A percentile compares a stretch with the other conserved stretches of the same genome.
Evolutionary conservation across 129 eudicot species (phyloP).

Genomic region (Helichrysum umbraculigerum): DNA sequence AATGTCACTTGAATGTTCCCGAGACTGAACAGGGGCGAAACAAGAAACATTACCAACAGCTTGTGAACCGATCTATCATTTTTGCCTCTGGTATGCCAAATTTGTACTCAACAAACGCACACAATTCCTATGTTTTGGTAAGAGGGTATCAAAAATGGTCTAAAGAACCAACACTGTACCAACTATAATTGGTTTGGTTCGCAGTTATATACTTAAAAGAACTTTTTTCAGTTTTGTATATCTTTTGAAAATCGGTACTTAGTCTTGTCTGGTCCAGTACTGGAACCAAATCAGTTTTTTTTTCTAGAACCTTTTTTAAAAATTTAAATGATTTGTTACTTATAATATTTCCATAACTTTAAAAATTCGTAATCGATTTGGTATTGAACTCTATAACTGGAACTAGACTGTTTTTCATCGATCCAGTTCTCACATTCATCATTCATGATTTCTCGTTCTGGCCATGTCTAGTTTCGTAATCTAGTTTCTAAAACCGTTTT

Average conservation of each 20-base stretch:
- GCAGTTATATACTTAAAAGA: background rate
- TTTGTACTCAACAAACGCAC: slow-evolving; percentile 6
- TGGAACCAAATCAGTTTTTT: background rate
- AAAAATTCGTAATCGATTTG: background rate
- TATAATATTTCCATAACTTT: background rate
- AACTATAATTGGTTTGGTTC: background rate
- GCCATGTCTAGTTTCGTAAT: background rate
- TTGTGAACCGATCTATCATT: slow-evolving; percentile 61
- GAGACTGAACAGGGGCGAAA: slow-evolving; percentile 75
- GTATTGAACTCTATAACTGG: background rate
- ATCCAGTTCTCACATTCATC: background rate
- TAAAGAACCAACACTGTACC: background rate
- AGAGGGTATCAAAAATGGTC: background rate
- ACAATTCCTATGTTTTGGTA: background rate
- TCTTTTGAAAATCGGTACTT: background rate
- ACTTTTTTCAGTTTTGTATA: background rate
- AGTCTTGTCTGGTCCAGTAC: background rate
- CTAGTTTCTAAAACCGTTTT: background rate
- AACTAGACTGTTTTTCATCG: background rate
- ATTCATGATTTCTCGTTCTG: background rate
- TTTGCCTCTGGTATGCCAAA: slow-evolving; percentile 57
- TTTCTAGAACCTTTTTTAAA: background rate
- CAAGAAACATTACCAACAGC: slow-evolving; percentile 60
- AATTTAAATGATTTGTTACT: background rate
- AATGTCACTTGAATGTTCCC: slow-evolving; percentile 71